These are phyloP conservation scores for Nemophila menziesii DNA, from an alignment of 257 asterid species.

Conservation along the genomic window DNA sequence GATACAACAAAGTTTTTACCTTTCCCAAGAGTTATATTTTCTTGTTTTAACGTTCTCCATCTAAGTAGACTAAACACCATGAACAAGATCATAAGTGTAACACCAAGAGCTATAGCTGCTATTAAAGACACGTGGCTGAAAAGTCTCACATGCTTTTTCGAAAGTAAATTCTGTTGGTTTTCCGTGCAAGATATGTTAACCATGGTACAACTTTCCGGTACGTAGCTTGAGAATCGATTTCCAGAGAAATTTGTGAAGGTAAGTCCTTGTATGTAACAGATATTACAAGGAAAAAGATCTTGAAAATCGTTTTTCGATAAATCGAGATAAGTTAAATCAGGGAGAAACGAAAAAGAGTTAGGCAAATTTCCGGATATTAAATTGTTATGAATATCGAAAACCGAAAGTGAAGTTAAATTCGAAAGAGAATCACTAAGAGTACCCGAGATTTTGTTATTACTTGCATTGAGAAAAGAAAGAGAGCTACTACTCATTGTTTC, in stretches of 20 bases:
- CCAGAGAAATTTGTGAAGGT: constrained; percentile 49
- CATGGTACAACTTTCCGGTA: constrained; percentile 32
- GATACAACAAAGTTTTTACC: constrained; percentile 20
- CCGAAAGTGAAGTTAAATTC: constrained; percentile 41
- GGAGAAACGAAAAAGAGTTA: constrained; percentile 39
- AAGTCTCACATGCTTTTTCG: constrained; percentile 3
- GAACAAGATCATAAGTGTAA: constrained; percentile 19
- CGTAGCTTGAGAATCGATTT: constrained; percentile 33
- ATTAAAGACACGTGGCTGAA: constrained; percentile 19
- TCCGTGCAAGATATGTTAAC: constrained; percentile 23
- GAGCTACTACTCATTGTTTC: constrained; percentile 18
- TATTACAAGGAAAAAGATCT: constrained; percentile 44
- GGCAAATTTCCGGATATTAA: constrained; percentile 40
- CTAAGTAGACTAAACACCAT: constrained; percentile 25
- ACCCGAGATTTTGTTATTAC: constrained; percentile 45
- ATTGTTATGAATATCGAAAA: constrained; percentile 60
- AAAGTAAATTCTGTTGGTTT: constrained; percentile 6
- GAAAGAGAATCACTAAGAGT: constrained; percentile 33
- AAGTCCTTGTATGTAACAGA: constrained; percentile 54
- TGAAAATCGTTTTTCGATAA: constrained; percentile 52
- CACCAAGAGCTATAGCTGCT: constrained; percentile 19
- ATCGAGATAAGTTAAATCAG: constrained; percentile 60
- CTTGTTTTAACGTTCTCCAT: constrained; percentile 25
- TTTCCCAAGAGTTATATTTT: constrained; percentile 10
- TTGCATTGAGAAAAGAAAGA: constrained; percentile 52